Evolutionary conservation across 352 stramenopile genomes (phyloP).

Genomic region (Pythium dissotocum): DNA sequence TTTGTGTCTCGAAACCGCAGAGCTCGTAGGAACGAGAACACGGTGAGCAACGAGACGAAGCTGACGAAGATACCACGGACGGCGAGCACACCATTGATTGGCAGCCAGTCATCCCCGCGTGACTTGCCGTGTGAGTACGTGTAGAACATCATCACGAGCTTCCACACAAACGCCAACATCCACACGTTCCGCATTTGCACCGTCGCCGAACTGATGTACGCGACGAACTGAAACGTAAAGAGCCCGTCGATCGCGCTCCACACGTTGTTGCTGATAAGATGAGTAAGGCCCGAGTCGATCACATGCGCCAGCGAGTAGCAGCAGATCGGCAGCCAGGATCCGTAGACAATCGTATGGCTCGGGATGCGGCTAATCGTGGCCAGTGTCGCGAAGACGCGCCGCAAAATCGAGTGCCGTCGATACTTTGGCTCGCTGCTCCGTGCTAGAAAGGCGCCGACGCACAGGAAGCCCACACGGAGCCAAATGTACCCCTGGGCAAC

Average conservation of each 20-base stretch:
- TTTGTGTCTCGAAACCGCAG: conserved; percentile 21
- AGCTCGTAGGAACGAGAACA: conserved; percentile 26
- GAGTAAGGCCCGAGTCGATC: conserved; percentile 30
- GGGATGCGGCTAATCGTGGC: conserved; percentile 27
- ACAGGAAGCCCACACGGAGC: conserved; percentile 18
- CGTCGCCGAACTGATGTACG: conserved; percentile 26
- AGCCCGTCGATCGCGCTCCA: conserved; percentile 30
- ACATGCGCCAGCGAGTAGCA: conserved; percentile 32
- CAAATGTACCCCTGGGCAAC: conserved; percentile 24
- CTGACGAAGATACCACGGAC: conserved; percentile 29
- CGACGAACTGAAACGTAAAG: conserved; percentile 23
- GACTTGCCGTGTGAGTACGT: conserved; percentile 12
- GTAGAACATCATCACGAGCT: conserved; percentile 13
- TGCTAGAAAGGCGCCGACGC: conserved; percentile 4
- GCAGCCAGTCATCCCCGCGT: conserved; percentile 10
- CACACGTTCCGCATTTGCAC: conserved; percentile 48
- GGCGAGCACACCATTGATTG: conserved; percentile 21
- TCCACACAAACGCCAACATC: conserved; percentile 33
- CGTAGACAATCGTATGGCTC: conserved; percentile 32
- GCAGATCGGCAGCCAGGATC: conserved; percentile 29
- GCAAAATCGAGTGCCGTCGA: background rate
- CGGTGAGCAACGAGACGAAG: conserved; percentile 26
- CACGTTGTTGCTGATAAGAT: conserved; percentile 27
- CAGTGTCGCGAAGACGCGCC: background rate
- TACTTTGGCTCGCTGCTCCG: conserved; percentile 4